Base-by-base conservation (phyloP, 495 filamentous ascomycete genomes). In the Penicillium verhagenii region DNA sequence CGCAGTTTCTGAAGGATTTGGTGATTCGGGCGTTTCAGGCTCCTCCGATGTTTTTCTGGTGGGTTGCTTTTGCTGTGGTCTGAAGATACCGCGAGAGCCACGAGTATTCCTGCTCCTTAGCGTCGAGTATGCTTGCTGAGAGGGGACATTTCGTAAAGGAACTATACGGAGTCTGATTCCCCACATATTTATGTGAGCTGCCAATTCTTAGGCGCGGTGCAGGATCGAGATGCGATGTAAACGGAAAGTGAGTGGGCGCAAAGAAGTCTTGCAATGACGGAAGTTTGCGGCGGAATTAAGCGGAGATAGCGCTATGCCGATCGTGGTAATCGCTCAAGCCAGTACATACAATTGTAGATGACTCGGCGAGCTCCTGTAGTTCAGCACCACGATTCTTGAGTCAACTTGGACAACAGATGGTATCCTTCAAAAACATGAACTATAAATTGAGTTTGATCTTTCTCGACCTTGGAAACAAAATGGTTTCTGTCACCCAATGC, bases 41-140 rank as follows among this genome's bases (percentile, higher is more conserved):
- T 55, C 35, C 13, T 52, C 11, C 6, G 59, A 42, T 2, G 59
- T 51, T 29, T 52, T 60, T 47, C 38, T 57, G 2, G 59, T 6
- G 20, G 52, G 16, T 14, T 45, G 29, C 13, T 56, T 66, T 2
- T 54, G 61, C 16, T 62, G 59, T 47, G 65, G 60, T 50, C 71
- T 56, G 49, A 54, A 54, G 16, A 71, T 64, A 20, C 64, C 67
- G 28, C 71, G 67, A 21, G 72, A 68, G 29, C 69, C 66, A 11
- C 61, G 66, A 14, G 31, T 55, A 28, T 42, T 50, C 48, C 64
- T 65, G 44, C 66, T 53, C 59, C 70, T 60, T 14, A 68, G 61
- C 50, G 63, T 72, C 18, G 70, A 71, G 20, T 69, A 50, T 38
- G 70, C 61, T 54, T 67, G 68, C 40, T 56, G 64, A 23, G 53